Conservation (phyloP, 1,139 yeast species). For the Geotrichum histeridarum region DNA sequence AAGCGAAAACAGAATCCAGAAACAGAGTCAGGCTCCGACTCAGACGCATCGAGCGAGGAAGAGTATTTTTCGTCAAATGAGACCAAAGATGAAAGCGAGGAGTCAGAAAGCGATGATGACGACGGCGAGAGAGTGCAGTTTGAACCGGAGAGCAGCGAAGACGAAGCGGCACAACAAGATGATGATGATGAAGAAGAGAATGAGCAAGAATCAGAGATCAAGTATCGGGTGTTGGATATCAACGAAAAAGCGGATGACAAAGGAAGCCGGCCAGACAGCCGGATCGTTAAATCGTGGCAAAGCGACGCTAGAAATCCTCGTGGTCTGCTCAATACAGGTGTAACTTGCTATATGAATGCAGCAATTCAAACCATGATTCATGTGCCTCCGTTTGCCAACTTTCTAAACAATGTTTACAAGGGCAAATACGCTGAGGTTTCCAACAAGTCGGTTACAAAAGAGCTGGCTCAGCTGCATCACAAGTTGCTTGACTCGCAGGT, state of each 20-base stretch:
- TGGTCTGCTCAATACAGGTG: constrained; percentile 87
- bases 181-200: constrained; percentile 25
- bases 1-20: not conserved
- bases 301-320: constrained; percentile 54
- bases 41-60: constrained; percentile 10
- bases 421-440: constrained; percentile 42
- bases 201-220: not conserved
- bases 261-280: constrained; percentile 38
- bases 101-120: constrained; percentile 12
- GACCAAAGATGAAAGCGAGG: not conserved
- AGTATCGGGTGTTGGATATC: constrained; percentile 16
- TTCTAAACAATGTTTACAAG: constrained; percentile 57
- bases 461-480: constrained; percentile 64
- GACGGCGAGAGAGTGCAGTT: constrained; percentile 23
- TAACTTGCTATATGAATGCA: constrained; percentile 93
- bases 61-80: constrained; percentile 1
- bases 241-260: constrained; percentile 30
- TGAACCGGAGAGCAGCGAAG: constrained; percentile 19
- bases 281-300: constrained; percentile 57
- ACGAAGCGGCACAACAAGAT: constrained; percentile 36
- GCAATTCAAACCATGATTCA: constrained; percentile 89
- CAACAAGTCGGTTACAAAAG: constrained; percentile 60
- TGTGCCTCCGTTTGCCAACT: constrained; percentile 85
- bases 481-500: constrained; percentile 54
- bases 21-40: not conserved